A percentile compares a stretch with the other conserved stretches of the same genome.
Evolutionary conservation across 1,284 basidiomycete genomes (phyloP).

Genomic region (Ceratobasidium sp.): DNA sequence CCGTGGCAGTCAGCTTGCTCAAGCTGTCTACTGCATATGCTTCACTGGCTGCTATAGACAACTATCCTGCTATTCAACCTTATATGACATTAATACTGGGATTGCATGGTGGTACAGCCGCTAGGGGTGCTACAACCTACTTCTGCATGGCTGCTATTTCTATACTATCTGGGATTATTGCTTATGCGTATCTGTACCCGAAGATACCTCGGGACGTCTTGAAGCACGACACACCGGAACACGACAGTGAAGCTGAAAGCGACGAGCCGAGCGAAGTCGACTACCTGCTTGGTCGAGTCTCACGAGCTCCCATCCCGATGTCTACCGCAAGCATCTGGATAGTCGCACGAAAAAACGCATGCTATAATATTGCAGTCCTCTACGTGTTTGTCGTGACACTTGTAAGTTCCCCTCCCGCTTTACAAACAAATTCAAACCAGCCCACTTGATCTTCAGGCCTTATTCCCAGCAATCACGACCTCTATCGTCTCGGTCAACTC

Average conservation of each 20-base stretch:
- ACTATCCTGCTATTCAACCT: background rate
- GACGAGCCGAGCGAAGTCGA: conserved; percentile 32
- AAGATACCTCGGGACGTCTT: conserved; percentile 14
- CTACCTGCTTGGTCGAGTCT: conserved; percentile 26
- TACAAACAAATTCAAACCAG: background rate
- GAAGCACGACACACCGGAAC: background rate
- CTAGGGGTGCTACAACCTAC: conserved; percentile 57
- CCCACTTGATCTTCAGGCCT: conserved; percentile 63
- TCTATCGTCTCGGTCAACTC: conserved; percentile 72
- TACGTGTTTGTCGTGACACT: conserved; percentile 84
- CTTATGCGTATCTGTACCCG: conserved; percentile 64
- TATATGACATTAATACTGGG: background rate
- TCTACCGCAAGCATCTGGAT: conserved; percentile 36
- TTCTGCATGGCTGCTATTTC: conserved; percentile 76
- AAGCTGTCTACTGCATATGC: conserved; percentile 72
- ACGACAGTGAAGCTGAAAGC: conserved; percentile 2
- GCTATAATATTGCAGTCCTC: conserved; percentile 76
- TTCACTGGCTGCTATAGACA: conserved; percentile 54
- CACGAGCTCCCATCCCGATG: conserved; percentile 7
- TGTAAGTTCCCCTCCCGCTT: conserved; percentile 60
- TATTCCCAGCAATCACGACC: conserved; percentile 86
- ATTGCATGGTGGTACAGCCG: background rate
- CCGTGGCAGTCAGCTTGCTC: conserved; percentile 74
- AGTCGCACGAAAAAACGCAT: conserved; percentile 62
- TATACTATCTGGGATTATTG: conserved; percentile 63